Evolutionary conservation across 768 basidiomycete genomes (phyloP), one percentile per base, ranked within the genome.

Genomic region (Trametes meyenii): DNA sequence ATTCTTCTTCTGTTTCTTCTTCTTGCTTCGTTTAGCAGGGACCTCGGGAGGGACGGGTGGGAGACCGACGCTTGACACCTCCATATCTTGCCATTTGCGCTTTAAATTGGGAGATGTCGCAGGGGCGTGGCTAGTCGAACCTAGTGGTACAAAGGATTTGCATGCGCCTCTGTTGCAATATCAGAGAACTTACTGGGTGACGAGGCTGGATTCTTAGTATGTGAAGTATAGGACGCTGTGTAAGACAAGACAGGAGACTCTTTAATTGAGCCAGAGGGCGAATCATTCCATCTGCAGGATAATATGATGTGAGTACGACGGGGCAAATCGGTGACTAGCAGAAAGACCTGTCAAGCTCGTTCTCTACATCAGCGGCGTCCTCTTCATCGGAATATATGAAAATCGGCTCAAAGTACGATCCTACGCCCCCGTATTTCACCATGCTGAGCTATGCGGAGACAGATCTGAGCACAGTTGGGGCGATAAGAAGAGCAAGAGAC

Each of bases 311-410:
- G 26, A 49, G 39, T 5, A 13, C 38, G 29, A 21, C n/a, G 4
- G 16, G n/a, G 2, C n/a, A 5, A 11, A 21, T 7, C 14, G 24
- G 13, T 5, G 12, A 29, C 17, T 38, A 12, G 16, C 10, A 19
- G 14, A 26, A 19, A 42, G 24, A 60, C 59, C 50, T 46, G 51
- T 38, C 54, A 2, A 72, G 58, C 54, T 66, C 59, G 23, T 61
- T 64, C 62, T 72, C 71, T 8, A 72, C 68, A 39, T 50, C 61
- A 1, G 69, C 66, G 13, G 61, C 70, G 21, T 71, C 71, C 54
- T 72, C 71, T 42, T 72, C 71, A 21, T 70, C 69, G 7, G 68
- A 67, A 8, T 70, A 60, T 33, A 33, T 33, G 17, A 70, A 60
- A 17, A 72, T 72, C 2, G 71, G 71, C 26, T 67, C 65, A 49